phyloP scores from a whole-genome alignment of 1,139 yeast species.

The Kodamaea plutei region DNA sequence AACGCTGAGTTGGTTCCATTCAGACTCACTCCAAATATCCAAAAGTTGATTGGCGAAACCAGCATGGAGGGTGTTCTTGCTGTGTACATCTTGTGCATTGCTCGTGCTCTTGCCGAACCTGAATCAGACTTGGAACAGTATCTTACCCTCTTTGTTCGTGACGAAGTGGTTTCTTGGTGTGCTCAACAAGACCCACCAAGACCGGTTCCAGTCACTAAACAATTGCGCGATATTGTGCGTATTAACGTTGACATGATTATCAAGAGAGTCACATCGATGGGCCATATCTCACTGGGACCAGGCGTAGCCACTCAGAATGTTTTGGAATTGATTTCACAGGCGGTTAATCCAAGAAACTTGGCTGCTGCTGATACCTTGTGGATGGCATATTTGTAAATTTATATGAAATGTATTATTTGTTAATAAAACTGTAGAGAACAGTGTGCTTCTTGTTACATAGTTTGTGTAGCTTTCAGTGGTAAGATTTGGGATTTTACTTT shows the following conservation, averaged over 20 bases:
- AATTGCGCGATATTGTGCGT: conserved; percentile 80
- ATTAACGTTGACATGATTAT: conserved; percentile 83
- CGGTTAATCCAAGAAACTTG: conserved; percentile 91
- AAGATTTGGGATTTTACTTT: neutral
- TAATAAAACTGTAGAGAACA: too few relatives aligned
- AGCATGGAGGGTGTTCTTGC: conserved; percentile 89
- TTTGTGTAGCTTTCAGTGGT: neutral
- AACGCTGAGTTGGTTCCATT: conserved; percentile 96
- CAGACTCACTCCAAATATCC: conserved; percentile 93
- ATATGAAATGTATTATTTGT: too few relatives aligned
- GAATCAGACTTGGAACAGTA: conserved; percentile 87
- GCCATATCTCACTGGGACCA: conserved; percentile 72
- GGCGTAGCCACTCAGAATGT: conserved; percentile 89
- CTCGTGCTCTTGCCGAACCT: conserved; percentile 85
- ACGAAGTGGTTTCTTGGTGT: conserved; percentile 93
- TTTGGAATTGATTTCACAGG: conserved; percentile 86
- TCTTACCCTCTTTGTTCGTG: conserved; percentile 87
- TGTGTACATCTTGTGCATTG: conserved; percentile 78
- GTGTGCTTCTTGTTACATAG: too few relatives aligned
- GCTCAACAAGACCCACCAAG: conserved; percentile 72
- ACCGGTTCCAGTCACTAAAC: conserved; percentile 68
- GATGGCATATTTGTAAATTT: conserved; percentile 80
- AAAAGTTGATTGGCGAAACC: conserved; percentile 87
- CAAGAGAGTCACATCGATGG: conserved; percentile 64
- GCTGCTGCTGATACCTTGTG: conserved; percentile 91